Percentiles rank a stretch among this genome's conserved stretches.
phyloP scores from a whole-genome alignment of 2,329 filamentous ascomycete species.

The Chrysoporthe austroafricana region DNA sequence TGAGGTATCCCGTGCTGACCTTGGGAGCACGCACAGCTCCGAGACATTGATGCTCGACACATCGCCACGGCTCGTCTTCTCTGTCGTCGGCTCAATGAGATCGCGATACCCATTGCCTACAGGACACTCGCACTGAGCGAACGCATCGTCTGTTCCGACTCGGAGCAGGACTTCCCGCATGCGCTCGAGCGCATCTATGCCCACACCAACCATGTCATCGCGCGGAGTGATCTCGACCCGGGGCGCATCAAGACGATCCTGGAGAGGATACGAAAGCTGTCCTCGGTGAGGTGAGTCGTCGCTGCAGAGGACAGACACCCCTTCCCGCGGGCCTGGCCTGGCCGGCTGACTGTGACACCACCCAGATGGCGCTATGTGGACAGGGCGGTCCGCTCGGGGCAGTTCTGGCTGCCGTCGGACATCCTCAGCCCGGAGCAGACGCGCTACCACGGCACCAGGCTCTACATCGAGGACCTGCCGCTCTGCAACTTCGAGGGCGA shows the following conservation, averaged over 20 bases:
- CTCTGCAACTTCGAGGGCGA: conserved; percentile 42
- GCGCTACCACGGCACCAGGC: conserved; percentile 36
- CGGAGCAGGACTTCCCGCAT: conserved; percentile 39
- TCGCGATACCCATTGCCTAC: conserved; percentile 49
- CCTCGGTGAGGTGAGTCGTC: conserved; percentile 44
- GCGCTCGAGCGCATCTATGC: conserved; percentile 42
- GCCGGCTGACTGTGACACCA: conserved; percentile 5
- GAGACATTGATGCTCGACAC: conserved; percentile 41
- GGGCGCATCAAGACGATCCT: conserved; percentile 42
- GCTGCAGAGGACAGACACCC: not conserved
- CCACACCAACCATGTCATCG: conserved; percentile 46
- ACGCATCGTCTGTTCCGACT: conserved; percentile 40
- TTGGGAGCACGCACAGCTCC: conserved; percentile 39
- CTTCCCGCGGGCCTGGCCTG: not conserved
- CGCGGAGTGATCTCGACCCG: conserved; percentile 46
- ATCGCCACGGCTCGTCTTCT: conserved; percentile 42
- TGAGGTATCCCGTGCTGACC: conserved; percentile 10
- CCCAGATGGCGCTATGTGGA: conserved; percentile 46
- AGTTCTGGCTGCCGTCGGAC: conserved; percentile 45
- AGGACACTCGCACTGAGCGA: conserved; percentile 44
- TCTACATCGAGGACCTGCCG: conserved; percentile 48
- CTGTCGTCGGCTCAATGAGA: conserved; percentile 45
- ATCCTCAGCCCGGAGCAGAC: conserved; percentile 41
- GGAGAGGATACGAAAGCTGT: conserved; percentile 41
- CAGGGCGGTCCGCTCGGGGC: conserved; percentile 34